A percentile compares a stretch with the other conserved stretches of the same genome.
These are phyloP conservation scores for Phalaenopsis hybrid DNA, from an alignment of 116 monocot species.

Conservation along the genomic window DNA sequence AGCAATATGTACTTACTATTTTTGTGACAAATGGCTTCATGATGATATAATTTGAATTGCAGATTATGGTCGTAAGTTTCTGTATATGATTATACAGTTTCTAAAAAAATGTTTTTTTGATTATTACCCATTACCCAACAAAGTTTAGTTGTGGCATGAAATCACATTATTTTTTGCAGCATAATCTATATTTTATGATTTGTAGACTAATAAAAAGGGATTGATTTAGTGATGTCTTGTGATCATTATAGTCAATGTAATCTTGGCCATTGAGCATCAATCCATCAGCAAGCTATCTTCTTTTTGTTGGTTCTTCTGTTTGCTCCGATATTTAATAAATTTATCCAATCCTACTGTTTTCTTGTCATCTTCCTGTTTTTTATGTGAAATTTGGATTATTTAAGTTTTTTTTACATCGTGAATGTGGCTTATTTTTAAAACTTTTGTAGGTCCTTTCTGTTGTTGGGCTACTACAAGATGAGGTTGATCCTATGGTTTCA, in stretches of 20 bases:
- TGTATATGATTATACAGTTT: not conserved
- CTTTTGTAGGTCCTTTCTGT: slow-evolving; percentile 81
- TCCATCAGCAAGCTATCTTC: not conserved
- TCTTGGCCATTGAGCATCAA: too few relatives aligned
- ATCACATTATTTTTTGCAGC: too few relatives aligned
- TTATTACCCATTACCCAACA: too few relatives aligned
- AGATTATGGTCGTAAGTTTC: not conserved
- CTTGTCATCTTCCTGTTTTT: not conserved
- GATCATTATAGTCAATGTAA: not conserved
- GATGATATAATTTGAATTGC: not conserved
- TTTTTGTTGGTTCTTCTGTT: not conserved
- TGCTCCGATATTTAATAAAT: not conserved
- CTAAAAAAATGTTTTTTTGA: too few relatives aligned
- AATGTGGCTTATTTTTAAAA: not conserved
- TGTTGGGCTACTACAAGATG: slow-evolving; percentile 93
- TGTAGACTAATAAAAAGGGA: too few relatives aligned
- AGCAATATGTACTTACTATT: not conserved
- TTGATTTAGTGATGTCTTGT: not conserved
- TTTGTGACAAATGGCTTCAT: not conserved
- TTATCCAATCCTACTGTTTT: not conserved
- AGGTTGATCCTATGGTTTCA: slow-evolving; percentile 98
- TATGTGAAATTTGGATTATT: not conserved
- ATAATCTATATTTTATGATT: too few relatives aligned
- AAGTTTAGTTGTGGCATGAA: too few relatives aligned
- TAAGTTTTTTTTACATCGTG: not conserved